phyloP scores from a whole-genome alignment of 2,329 filamentous ascomycete species.

The Ceratocystis colombiana region DNA sequence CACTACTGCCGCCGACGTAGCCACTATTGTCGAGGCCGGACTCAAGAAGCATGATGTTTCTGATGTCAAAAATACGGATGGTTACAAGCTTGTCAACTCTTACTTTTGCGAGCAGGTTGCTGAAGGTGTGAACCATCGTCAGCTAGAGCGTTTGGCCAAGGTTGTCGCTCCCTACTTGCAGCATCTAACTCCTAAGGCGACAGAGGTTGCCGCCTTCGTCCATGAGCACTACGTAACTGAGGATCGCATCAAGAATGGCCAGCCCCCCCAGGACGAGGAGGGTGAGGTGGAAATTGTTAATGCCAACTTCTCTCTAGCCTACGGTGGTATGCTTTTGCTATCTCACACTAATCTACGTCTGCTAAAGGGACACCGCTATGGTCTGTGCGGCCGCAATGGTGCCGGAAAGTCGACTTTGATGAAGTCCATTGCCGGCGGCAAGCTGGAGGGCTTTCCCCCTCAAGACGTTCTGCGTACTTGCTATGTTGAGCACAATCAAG shows the following conservation, averaged over 20 bases:
- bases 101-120: conserved; percentile 79
- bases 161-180: conserved; percentile 67
- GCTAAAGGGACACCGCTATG: conserved; percentile 93
- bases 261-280: conserved; percentile 76
- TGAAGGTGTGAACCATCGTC: conserved; percentile 76
- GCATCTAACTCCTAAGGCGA: conserved; percentile 52
- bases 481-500: conserved; percentile 98
- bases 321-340: conserved; percentile 92
- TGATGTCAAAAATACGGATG: conserved; percentile 47
- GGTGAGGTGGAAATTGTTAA: conserved; percentile 96
- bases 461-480: conserved; percentile 89
- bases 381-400: conserved; percentile 92
- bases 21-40: conserved; percentile 62
- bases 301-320: conserved; percentile 91
- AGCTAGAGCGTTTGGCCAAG: conserved; percentile 59
- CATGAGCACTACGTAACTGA: conserved; percentile 70
- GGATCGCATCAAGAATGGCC: conserved; percentile 77
- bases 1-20: conserved; percentile 61
- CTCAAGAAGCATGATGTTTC: conserved; percentile 58
- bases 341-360: conserved; percentile 92
- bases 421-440: conserved; percentile 89
- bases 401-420: conserved; percentile 98
- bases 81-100: conserved; percentile 47
- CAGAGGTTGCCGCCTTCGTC: conserved; percentile 61
- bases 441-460: conserved; percentile 91